Evolutionary conservation across 2,329 filamentous ascomycete species (phyloP), one percentile per base, ranked within the genome.

Genomic region (Cladosporium sp.): DNA sequence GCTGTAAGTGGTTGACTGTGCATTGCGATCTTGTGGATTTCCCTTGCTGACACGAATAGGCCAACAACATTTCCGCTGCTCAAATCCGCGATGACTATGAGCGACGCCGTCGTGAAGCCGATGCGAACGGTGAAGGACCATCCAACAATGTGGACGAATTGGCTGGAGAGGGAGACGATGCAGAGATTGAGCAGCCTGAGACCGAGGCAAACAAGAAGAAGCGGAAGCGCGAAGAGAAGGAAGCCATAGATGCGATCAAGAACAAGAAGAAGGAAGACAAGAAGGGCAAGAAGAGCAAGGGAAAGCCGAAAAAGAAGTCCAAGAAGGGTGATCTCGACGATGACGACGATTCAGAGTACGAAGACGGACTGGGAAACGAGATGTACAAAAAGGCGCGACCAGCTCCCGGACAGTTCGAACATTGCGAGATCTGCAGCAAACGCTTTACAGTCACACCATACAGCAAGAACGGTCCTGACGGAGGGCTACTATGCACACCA

Each of bases 371-470:
- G 25, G 75, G 74, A 4, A 66, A 70, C 51, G 76, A 80, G 53
- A 80, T 84, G 73, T 78, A 82, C 69, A 78, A 81, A 64, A 84
- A 83, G 64, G 66, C 74, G 13, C 77, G 77, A 32, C 86, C 86
- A 1, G 71, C 87, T n/a, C 89, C 91, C 1, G 91, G 90, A 2
- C 93, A 97, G 72, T 83, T 93, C 68, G 91, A 89, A 62, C 92
- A 96, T 64, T 97, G 93, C 70, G 91, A 89, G 61, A 76, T 86
- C 3, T 97, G 93, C 71, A 80, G 82, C 42, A 96, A 94, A 71
- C 86, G 91, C 36, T 97, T 97, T 69, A 96, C 91, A 0, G 92
- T 97, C 44, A 97, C 93, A 0, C 83, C 90, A 0, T 97, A 97
- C 75, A 91, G 88, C 61, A 88, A 91, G 63, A 83, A 86, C 25